Evolutionary conservation across 1,284 basidiomycete species (phyloP).

Genomic region (Cryptococcus sp.): DNA sequence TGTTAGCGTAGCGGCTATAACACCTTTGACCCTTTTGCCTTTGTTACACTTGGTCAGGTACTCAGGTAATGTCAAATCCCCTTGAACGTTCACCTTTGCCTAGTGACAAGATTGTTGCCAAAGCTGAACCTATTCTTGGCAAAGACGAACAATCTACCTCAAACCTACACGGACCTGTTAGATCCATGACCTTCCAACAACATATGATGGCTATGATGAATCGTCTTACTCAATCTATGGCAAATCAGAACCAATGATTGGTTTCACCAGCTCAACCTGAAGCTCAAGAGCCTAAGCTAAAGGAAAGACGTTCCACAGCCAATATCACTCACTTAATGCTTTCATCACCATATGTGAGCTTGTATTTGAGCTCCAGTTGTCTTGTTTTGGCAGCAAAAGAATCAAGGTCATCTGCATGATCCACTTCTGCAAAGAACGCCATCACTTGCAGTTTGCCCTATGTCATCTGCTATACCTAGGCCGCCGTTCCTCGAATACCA

Average conservation of each 20-base stretch:
- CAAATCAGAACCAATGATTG: not conserved
- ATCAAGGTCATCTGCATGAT: conserved; percentile 4
- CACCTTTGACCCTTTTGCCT: not conserved
- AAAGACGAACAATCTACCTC: not conserved
- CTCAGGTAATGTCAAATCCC: too few species aligned
- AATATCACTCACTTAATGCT: not conserved
- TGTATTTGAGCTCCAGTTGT: conserved; percentile 4
- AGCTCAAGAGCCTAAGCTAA: not conserved
- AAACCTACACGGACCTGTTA: not conserved
- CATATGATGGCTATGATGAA: not conserved
- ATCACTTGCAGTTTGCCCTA: not conserved
- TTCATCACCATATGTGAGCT: conserved; percentile 5
- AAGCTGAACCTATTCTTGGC: too few species aligned
- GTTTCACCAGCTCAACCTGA: not conserved
- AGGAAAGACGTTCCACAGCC: not conserved
- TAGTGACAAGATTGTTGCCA: too few species aligned
- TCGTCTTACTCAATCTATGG: not conserved
- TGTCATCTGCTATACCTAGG: not conserved
- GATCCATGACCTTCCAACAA: too few species aligned
- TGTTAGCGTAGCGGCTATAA: too few species aligned
- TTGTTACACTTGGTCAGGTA: not conserved
- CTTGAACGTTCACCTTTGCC: too few species aligned
- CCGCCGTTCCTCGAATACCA: not conserved
- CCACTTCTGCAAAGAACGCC: conserved; percentile 1
- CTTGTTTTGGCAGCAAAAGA: not conserved